Base-by-base conservation (phyloP, 2,329 filamentous ascomycete species). In the Aspergillus quadrilineatus region DNA sequence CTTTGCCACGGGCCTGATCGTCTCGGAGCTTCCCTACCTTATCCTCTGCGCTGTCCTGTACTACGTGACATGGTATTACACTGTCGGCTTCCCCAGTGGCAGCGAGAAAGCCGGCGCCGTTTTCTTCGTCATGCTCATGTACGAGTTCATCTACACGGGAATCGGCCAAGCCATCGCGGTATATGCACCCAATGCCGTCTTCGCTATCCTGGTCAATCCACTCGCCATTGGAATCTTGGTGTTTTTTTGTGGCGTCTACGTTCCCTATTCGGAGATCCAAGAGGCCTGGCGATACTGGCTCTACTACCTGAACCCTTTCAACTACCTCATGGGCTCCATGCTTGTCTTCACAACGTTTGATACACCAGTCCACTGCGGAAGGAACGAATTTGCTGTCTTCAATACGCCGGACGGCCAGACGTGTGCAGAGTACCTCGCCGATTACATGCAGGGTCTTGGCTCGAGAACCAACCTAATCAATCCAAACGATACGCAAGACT, bases 141-240 rank as follows among this genome's bases (percentile, higher is more conserved):
- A 90, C 74, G 89, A 85, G 73, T 73, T 90, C 22, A 89, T 90
- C 75, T 83, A 86, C 71, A 82, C 80, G 29, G 84, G 79, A 64
- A 91, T 86, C 83, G 89, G 87, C 12, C 89, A 90, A 70, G 91
- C 88, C 83, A 88, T 92, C 63, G 87, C 86, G 57, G 88, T 89
- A 0, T 90, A 90, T 69, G 87, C 89, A 0, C 88, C 74, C 44
- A 79, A 78, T 60, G 75, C 89, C 0, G 84, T 80, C 55, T 89
- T 90, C 69, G 88, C 87, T 0, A 85, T 89, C 50, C 88, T 90
- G 60, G 84, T 83, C 44, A 89, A 90, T 65, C 88, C 88, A 0
- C 87, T 90, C 74, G 86, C 90, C 77, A 85, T 90, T 72, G 65
- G 67, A 54, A 69, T 62, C 1, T 60, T 69, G 4, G 65, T 65